Percentiles rank a stretch among this genome's conserved stretches.
Evolutionary conservation across 148 eudicot genomes (phyloP).

Genomic region (Vaccinium corymbosum): DNA sequence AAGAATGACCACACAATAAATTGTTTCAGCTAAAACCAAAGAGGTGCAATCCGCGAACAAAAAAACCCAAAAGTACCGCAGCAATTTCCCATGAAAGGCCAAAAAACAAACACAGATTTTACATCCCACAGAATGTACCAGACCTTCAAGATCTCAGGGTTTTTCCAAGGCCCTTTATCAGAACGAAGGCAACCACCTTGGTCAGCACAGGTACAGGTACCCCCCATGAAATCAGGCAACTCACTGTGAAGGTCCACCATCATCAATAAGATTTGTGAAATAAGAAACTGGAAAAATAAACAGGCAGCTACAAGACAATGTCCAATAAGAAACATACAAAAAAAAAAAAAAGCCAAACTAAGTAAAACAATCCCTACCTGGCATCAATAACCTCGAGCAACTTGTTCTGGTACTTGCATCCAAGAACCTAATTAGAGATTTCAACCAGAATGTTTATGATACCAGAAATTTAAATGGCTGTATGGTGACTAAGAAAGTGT

Average conservation of each 20-base stretch:
- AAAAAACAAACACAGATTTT: neutral
- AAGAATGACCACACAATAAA: conserved; percentile 8
- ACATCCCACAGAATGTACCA: conserved; percentile 8
- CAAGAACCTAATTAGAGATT: conserved; percentile 58
- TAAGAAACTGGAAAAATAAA: neutral
- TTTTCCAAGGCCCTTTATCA: conserved; percentile 96
- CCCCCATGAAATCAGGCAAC: conserved; percentile 89
- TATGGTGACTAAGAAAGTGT: neutral
- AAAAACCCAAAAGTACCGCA: neutral
- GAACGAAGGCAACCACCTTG: conserved; percentile 92
- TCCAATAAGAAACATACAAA: conserved; percentile 3
- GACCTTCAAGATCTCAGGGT: conserved; percentile 80
- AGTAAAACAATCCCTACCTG: conserved; percentile 40
- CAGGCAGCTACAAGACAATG: neutral
- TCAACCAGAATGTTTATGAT: neutral
- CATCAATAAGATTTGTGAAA: neutral
- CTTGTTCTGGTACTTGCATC: conserved; percentile 88
- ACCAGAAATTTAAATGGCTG: neutral
- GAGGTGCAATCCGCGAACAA: neutral
- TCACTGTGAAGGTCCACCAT: conserved; percentile 45
- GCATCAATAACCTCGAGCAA: conserved; percentile 86
- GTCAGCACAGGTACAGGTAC: conserved; percentile 82
- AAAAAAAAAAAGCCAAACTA: neutral
- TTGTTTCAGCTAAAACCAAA: conserved; percentile 4
- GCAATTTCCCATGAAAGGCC: neutral